Conservation (phyloP, 2,329 filamentous ascomycete species). For the Sarocladium kiliense region DNA sequence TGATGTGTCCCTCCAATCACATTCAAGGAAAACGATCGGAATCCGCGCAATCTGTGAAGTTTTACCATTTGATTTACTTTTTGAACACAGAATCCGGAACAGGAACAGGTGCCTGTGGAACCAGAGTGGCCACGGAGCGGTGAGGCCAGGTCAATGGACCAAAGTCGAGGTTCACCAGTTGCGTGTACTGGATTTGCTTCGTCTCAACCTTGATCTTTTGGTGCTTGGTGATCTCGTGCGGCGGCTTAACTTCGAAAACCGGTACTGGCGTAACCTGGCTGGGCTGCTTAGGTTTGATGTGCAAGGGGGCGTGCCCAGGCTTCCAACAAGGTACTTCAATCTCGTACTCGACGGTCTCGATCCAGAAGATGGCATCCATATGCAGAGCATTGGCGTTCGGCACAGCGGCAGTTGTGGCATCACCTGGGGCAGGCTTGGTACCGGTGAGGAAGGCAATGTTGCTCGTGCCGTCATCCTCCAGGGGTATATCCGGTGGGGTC, state of each 20-base stretch:
- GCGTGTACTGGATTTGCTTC: slow-evolving; percentile 7
- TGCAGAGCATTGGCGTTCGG: slow-evolving; percentile 2
- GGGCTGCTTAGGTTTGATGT: not conserved
- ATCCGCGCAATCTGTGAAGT: too few relatives aligned
- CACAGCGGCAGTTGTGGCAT: not conserved
- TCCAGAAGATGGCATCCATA: slow-evolving; percentile 1
- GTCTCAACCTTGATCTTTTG: not conserved
- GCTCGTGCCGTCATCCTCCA: slow-evolving; percentile 24
- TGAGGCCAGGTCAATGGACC: slow-evolving; percentile 11
- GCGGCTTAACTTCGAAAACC: not conserved
- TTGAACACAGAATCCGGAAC: not conserved
- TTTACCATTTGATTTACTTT: too few relatives aligned
- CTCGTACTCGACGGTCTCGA: slow-evolving; percentile 2
- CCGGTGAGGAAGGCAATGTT: slow-evolving; percentile 24
- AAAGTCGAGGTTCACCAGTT: slow-evolving; percentile 11
- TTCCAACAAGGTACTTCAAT: not conserved
- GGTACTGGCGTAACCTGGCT: not conserved
- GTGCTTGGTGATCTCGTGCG: not conserved
- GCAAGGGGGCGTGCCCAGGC: not conserved
- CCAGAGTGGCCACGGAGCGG: slow-evolving; percentile 11
- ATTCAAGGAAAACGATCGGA: too few relatives aligned
- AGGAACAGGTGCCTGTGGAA: not conserved
- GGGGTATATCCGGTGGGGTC: not conserved
- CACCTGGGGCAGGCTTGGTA: not conserved
- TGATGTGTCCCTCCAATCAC: too few relatives aligned